Evolutionary conservation across 1,139 yeast species (phyloP).

Genomic region (Geotrichum histeridarum): DNA sequence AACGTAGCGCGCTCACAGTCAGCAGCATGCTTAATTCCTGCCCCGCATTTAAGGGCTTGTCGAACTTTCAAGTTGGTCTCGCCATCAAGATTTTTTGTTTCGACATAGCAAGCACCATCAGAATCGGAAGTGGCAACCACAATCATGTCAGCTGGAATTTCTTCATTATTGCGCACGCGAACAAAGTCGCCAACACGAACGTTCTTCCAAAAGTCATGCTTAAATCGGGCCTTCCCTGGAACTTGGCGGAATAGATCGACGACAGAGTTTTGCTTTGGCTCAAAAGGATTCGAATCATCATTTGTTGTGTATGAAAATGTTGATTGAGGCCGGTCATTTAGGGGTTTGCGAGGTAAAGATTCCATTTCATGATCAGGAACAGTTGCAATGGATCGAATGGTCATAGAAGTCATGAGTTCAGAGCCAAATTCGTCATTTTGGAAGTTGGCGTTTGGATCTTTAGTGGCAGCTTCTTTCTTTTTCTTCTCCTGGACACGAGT

Average conservation of each 20-base stretch:
- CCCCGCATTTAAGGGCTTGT: constrained; percentile 67
- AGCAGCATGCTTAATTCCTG: constrained; percentile 54
- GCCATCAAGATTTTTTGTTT: constrained; percentile 93
- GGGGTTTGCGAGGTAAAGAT: constrained; percentile 9
- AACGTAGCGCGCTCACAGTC: constrained; percentile 73
- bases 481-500: background rate
- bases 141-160: constrained; percentile 87
- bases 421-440: constrained; percentile 24
- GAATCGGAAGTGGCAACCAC: constrained; percentile 75
- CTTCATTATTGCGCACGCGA: constrained; percentile 79
- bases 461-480: background rate
- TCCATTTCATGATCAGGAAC: constrained; percentile 20
- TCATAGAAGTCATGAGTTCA: constrained; percentile 18
- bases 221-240: constrained; percentile 48
- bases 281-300: constrained; percentile 18
- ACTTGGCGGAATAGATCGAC: constrained; percentile 35
- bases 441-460: constrained; percentile 2
- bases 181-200: constrained; percentile 85
- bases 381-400: constrained; percentile 18
- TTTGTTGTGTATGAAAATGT: constrained; percentile 5
- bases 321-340: constrained; percentile 14
- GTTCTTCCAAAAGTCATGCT: constrained; percentile 78
- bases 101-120: constrained; percentile 89
- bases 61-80: constrained; percentile 88
- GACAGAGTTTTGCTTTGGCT: constrained; percentile 26